These are phyloP conservation scores for Sicyos edulis DNA, from an alignment of 306 rosid genomes.

Conservation along the genomic window DNA sequence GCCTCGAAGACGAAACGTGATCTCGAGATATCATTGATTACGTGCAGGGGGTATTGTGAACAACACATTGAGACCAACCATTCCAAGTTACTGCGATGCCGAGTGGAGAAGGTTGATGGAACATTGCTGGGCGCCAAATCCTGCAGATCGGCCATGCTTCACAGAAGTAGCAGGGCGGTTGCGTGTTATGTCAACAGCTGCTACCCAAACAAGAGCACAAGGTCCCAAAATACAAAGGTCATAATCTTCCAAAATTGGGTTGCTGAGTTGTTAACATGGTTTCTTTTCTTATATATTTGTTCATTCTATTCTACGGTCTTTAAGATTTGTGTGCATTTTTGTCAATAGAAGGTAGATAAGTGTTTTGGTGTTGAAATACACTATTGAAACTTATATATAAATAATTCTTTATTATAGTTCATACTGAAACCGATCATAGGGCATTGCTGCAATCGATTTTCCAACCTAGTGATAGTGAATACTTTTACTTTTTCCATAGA, in stretches of 20 bases:
- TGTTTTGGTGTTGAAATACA: slow-evolving; percentile 15
- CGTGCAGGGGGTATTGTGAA: slow-evolving; percentile 87
- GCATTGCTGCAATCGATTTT: slow-evolving; percentile 1
- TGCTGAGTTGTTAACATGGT: slow-evolving; percentile 16
- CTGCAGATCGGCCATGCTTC: slow-evolving; percentile 76
- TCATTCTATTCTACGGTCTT: slow-evolving; percentile 37
- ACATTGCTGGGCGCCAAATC: slow-evolving; percentile 98
- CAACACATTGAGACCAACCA: slow-evolving; percentile 79
- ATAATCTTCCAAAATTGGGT: slow-evolving; percentile 26
- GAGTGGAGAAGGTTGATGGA: slow-evolving; percentile 91
- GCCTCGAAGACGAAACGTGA: background rate
- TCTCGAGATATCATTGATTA: background rate
- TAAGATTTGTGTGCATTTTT: slow-evolving; percentile 19
- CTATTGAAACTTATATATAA: background rate
- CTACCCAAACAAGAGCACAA: slow-evolving; percentile 64
- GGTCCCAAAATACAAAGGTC: slow-evolving; percentile 67
- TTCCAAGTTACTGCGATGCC: slow-evolving; percentile 69
- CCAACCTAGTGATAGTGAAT: background rate
- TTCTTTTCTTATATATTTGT: slow-evolving; percentile 17
- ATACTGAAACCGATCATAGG: background rate
- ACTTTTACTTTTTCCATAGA: background rate
- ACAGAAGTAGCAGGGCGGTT: slow-evolving; percentile 77
- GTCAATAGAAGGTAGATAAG: slow-evolving; percentile 20
- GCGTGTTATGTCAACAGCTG: slow-evolving; percentile 62
- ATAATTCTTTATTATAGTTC: slow-evolving; percentile 11